Evolutionary conservation across 768 basidiomycete genomes (phyloP), one percentile per base, ranked within the genome.

Genomic region (Tubosaeta sp.): DNA sequence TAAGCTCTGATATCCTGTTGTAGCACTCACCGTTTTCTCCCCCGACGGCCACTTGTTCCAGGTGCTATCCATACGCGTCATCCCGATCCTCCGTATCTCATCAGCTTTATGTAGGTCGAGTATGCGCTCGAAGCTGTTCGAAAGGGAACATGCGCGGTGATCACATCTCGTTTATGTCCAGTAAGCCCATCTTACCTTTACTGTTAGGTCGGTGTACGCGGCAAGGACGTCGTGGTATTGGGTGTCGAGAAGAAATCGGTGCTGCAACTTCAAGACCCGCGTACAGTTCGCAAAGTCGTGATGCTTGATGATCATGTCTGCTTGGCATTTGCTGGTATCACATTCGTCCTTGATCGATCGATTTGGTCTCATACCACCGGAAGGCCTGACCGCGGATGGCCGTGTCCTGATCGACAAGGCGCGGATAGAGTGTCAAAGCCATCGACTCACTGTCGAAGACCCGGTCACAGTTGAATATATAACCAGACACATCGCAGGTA

Each of bases 211-310:
- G 97, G 97, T 48, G 93, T 98, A 33, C 84, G 92, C 58, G 97
- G 97, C 61, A 86, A 88, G 66, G 86, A 94, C 61, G 90, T 95
- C 27, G 97, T 97, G 2, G 92, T 99, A 5, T 78, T 99, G 25
- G 97, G 95, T 46, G 95, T 98, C 29, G 97, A 99, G 79, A 98
- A 98, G 89, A 98, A 97, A 73, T 93, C 92, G 0, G 85, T 97
- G 27, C 78, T 98, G 11, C 97, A 99, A 71, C 81, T 99, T 16
- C 97, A 99, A 76, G 97, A 99, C 71, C 94, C 97, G 7, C 81
- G 97, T 48, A 99, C 97, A 1, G 95, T 98, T 14, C 79, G 97
- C 49, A 99, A 99, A 71, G 95, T 98, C 8, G 97, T 91, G 52
- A 94, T 97, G 93, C 74, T 99, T 47, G 97, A 99, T 67, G 97